These are phyloP conservation scores for Trametes sp. DNA, from an alignment of 1,284 basidiomycete genomes.

Conservation along the genomic window DNA sequence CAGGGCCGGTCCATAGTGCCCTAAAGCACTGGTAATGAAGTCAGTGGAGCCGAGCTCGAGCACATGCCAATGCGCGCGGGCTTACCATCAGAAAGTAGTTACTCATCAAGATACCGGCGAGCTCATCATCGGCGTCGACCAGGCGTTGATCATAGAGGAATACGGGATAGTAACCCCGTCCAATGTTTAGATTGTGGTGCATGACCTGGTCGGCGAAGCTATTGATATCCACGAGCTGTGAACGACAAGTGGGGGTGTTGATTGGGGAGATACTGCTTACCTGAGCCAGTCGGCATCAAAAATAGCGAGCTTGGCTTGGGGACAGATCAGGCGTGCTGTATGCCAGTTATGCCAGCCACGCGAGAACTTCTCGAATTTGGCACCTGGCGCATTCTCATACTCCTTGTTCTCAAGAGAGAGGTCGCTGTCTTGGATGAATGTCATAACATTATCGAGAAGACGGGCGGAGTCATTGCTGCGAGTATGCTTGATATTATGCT, in stretches of 20 bases:
- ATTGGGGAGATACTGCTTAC: neutral
- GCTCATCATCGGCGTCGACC: too few relatives aligned
- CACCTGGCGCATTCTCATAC: too few relatives aligned
- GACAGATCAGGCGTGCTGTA: neutral
- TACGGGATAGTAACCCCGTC: too few relatives aligned
- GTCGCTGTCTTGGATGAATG: neutral
- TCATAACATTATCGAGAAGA: neutral
- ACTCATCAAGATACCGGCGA: too few relatives aligned
- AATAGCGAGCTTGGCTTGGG: neutral
- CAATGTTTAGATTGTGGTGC: too few relatives aligned
- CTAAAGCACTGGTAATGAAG: conserved; percentile 2
- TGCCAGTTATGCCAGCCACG: neutral
- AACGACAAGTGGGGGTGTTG: too few relatives aligned
- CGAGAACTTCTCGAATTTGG: neutral
- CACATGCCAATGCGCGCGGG: too few relatives aligned
- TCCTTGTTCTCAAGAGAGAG: neutral
- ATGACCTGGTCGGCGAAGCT: too few relatives aligned
- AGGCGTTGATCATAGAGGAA: too few relatives aligned
- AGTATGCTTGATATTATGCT: too few relatives aligned
- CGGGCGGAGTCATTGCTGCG: too few relatives aligned
- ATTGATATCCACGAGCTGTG: too few relatives aligned
- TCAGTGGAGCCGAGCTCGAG: neutral
- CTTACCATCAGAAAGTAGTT: conserved; percentile 1
- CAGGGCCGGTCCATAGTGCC: neutral
- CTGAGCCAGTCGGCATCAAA: neutral